Base-by-base conservation (phyloP, 2,329 filamentous ascomycete genomes). In the Monosporascus sp. region DNA sequence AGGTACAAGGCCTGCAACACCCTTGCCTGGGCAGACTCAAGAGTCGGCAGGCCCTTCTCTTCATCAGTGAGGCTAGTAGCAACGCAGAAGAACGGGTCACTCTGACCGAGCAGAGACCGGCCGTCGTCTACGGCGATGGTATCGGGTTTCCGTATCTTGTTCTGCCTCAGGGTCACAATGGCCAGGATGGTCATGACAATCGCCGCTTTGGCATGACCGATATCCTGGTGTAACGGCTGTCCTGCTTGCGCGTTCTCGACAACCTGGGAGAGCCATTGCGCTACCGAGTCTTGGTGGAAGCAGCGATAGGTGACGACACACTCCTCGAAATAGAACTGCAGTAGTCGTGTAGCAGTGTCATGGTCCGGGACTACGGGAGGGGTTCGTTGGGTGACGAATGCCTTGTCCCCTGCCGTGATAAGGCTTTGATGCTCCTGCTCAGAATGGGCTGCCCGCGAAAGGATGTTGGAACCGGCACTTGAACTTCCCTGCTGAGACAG, bases 1-100 rank as follows among this genome's bases (percentile, higher is more conserved):
- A 85, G 70, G 55, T 83, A 85, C 6, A 84, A 71, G 14, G 80
- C 81, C 57, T 84, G 81, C 1, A 82, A 72, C 0, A 85, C 64
- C 27, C 81, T 72, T 20, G 79, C 80, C 62, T 86, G 83, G 1
- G 82, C 80, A 0, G 78, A 80, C 40, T 84, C 79, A 2, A 85
- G 59, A 17, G 73, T 73, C 0, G 81, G 79, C 6, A 76, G 73
- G 0, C 81, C 82, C 1, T 76, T 76, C 53, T 84, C 82, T 37
- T 70, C 68, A 0, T 74, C 70, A 1, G 76, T 68, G n/a, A 79
- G 69, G 9, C 57, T 57, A 8, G 71, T 63, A 0, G 77, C 72
- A 0, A 72, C 66, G 17, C 69, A 68, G 51, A 77, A 79, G 44
- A 78, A 71, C 8, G 26, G 26, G 7, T 27, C 26, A 27, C 26